Conservation (phyloP, 2,329 filamentous ascomycete species). For the Trichoderma gracile region DNA sequence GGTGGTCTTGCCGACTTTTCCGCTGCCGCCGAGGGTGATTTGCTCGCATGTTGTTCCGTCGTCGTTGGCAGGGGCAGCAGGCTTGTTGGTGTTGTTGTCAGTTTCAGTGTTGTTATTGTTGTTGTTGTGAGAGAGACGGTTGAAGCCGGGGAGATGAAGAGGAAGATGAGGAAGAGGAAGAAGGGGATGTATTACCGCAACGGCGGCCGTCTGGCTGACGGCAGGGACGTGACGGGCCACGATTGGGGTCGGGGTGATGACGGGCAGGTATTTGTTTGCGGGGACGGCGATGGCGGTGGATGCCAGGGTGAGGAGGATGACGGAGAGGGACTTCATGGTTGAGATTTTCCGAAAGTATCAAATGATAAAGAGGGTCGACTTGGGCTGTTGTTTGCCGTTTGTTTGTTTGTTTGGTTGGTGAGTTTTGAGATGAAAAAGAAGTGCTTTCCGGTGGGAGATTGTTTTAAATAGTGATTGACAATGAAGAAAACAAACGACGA, state of each 20-base stretch:
- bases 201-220: too few species aligned
- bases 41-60: constrained; percentile 26
- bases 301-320: constrained; percentile 8
- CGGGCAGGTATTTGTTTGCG: neutral
- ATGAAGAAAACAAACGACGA: neutral
- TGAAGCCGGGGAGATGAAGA: constrained; percentile 16
- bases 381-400: neutral
- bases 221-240: too few species aligned
- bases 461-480: neutral
- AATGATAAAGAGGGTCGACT: too few species aligned
- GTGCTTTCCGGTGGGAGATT: rapidly evolving
- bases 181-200: neutral
- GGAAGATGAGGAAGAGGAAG: too few species aligned
- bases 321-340: constrained; percentile 21
- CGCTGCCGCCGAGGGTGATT: constrained; percentile 31
- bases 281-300: neutral
- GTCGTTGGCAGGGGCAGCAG: constrained; percentile 6
- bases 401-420: neutral
- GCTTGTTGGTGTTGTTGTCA: constrained; percentile 10
- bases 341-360: too few species aligned
- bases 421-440: neutral
- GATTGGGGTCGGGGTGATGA: neutral
- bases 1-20: constrained; percentile 28
- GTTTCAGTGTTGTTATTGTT: neutral
- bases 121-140: constrained; percentile 20